Conservation (phyloP, 805 yeast species). For the Kodamaea fukazawae region DNA sequence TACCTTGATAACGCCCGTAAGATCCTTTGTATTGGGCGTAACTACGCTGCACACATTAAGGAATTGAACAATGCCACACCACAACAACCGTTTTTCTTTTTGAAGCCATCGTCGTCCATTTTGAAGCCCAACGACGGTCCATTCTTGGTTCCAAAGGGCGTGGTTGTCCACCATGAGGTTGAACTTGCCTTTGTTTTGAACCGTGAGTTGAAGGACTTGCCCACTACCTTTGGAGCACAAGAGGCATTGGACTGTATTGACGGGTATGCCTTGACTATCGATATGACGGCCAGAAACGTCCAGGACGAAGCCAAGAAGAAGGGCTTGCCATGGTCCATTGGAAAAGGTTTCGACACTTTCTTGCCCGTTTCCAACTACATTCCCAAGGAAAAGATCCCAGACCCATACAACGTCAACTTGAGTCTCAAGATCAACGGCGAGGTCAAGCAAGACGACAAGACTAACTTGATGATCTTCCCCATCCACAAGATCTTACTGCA, state of each 20-base stretch:
- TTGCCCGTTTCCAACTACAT: slow-evolving; percentile 80
- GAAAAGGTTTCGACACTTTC: slow-evolving; percentile 96
- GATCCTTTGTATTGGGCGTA: slow-evolving; percentile 92
- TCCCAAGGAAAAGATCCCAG: slow-evolving; percentile 60
- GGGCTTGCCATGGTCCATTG: slow-evolving; percentile 96
- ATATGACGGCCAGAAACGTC: slow-evolving; percentile 92
- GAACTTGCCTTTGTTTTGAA: slow-evolving; percentile 82
- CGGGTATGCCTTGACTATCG: slow-evolving; percentile 88
- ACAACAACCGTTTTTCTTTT: slow-evolving; percentile 83
- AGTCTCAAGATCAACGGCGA: slow-evolving; percentile 68
- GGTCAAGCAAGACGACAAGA: slow-evolving; percentile 67
- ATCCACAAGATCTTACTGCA: slow-evolving; percentile 76
- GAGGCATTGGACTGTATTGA: slow-evolving; percentile 77
- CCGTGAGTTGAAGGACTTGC: slow-evolving; percentile 58
- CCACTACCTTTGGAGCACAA: slow-evolving; percentile 54
- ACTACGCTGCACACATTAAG: slow-evolving; percentile 92
- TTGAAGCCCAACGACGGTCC: slow-evolving; percentile 64
- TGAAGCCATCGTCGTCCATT: slow-evolving; percentile 83
- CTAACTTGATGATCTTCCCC: slow-evolving; percentile 84
- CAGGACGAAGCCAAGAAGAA: slow-evolving; percentile 92
- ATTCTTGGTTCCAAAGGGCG: slow-evolving; percentile 78
- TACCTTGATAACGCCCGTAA: slow-evolving; percentile 68
- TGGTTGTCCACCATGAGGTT: slow-evolving; percentile 84
- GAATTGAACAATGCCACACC: slow-evolving; percentile 85
- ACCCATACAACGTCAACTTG: slow-evolving; percentile 69